Percentiles rank a stretch among this genome's conserved stretches.
These are phyloP conservation scores for Diaporthe sp. DNA, from an alignment of 2,329 filamentous ascomycete genomes.

Conservation along the genomic window DNA sequence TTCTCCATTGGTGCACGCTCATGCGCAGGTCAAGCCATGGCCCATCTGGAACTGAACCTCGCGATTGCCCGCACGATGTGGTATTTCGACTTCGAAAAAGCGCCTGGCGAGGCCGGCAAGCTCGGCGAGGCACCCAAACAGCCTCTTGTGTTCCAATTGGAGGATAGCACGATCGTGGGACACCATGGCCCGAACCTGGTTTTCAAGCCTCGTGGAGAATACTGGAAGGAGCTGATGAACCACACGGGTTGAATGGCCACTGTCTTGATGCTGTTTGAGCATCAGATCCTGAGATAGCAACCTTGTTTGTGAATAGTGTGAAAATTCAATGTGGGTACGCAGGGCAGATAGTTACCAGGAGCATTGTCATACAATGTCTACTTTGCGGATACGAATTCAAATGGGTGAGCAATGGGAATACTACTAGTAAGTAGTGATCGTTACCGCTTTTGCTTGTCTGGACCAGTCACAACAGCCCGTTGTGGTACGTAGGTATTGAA, in stretches of 20 bases:
- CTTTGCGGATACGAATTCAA: not conserved
- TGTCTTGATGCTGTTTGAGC: too few species aligned
- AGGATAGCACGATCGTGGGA: constrained; percentile 2
- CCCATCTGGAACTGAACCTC: not conserved
- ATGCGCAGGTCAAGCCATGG: constrained; percentile 19
- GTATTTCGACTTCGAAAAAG: constrained; percentile 22
- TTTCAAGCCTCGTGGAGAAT: constrained; percentile 2
- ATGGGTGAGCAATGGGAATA: too few species aligned
- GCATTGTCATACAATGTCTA: too few species aligned
- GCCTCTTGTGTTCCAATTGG: constrained; percentile 3
- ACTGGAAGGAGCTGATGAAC: constrained; percentile 4
- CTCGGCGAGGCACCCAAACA: not conserved
- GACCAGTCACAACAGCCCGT: too few species aligned
- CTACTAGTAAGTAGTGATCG: too few species aligned
- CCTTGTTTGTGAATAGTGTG: too few species aligned
- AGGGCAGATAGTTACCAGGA: too few species aligned
- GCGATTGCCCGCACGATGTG: not conserved
- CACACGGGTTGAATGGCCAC: not conserved
- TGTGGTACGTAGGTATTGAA: too few species aligned
- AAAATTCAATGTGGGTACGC: too few species aligned
- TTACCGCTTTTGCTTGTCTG: too few species aligned
- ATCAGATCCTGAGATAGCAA: too few species aligned
- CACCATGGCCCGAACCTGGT: constrained; percentile 22
- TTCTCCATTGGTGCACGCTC: not conserved
- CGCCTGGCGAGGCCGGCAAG: not conserved